Conservation (phyloP, 345 rosid species). For the Luvunga scandens region DNA sequence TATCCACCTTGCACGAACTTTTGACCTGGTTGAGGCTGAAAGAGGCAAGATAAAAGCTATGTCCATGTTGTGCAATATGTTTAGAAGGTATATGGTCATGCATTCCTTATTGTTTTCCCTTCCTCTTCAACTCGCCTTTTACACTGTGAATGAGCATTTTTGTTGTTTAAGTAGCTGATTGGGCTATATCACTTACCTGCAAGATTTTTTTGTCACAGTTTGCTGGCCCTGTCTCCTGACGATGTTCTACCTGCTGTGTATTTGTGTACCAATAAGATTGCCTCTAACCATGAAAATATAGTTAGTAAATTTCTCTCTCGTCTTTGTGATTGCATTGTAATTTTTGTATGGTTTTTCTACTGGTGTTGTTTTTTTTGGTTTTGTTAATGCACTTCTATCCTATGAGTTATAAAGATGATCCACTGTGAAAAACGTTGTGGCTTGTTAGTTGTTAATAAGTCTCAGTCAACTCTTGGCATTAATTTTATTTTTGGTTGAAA, state of each 20-base stretch:
- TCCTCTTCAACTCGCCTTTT: slow-evolving; percentile 2
- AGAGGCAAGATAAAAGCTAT: slow-evolving; percentile 85
- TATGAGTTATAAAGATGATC: background rate
- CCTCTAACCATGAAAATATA: slow-evolving; percentile 81
- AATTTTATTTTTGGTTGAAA: background rate
- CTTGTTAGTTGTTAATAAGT: background rate
- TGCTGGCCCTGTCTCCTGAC: slow-evolving; percentile 83
- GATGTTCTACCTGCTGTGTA: slow-evolving; percentile 82
- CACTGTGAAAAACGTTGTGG: background rate
- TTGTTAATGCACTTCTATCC: background rate
- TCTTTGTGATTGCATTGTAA: background rate
- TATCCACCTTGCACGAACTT: slow-evolving; percentile 79
- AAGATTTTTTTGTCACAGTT: slow-evolving; percentile 36
- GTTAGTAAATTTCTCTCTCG: slow-evolving; percentile 32
- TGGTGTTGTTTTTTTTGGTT: background rate
- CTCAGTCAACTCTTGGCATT: background rate
- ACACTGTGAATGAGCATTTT: slow-evolving; percentile 3
- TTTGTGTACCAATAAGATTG: slow-evolving; percentile 86
- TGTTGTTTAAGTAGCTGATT: slow-evolving; percentile 14
- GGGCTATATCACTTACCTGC: slow-evolving; percentile 8
- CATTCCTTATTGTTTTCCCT: background rate
- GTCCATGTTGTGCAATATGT: slow-evolving; percentile 91
- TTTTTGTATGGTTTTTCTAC: background rate
- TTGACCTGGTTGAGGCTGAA: slow-evolving; percentile 77
- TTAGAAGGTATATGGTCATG: slow-evolving; percentile 61